Base-by-base conservation (phyloP, 345 rosid genomes). In the Nephelium lappaceum region DNA sequence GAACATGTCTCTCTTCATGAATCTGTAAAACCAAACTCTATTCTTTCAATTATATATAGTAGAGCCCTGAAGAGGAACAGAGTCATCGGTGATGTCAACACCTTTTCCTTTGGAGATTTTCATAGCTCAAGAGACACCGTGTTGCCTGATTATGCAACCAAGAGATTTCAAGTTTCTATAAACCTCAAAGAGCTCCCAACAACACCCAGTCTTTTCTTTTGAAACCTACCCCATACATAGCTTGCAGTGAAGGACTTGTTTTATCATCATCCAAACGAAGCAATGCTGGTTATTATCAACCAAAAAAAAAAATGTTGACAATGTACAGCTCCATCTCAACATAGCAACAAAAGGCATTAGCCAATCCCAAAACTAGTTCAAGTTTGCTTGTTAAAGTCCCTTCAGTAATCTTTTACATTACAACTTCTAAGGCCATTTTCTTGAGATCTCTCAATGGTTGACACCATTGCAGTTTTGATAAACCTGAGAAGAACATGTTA, bases 271-370 rank as follows among this genome's bases (percentile, higher is more conserved):
- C 88, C 38, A 86, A 65, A 8, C 92, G 83, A 38, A 81, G 78
- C 87, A 95, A 81, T 8, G 93, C 98, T 67, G 98, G 97, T 69
- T 31, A 31, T 93, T 78, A 65, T 92, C 98, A 82, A 86, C 84
- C 80, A 95, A 83, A 84, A 80, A 95, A 83, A 84, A 80, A 93
- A 38, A 16, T 16, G 55, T 42, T 65, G 47, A 53, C 5, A 62
- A 67, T 55, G 45, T 16, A 64, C 12, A 25, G 18, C 24, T 47
- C 9, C 41, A 64, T 47, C 61, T 63, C 31, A 64, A 31, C 36
- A 31, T 31, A 31, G 36, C 36, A 31, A 31, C 3, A 4, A 31
- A 31, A 31, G 36, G 36, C 36, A 31, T 31, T 31, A 31, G 36
- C 36, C 36, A 31, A 2, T 31, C 36, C 36, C 36, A 31, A 31